Evolutionary conservation across 495 filamentous ascomycete genomes (phyloP), one percentile per base, ranked within the genome.

Genomic region (Cercophora newfieldiana): DNA sequence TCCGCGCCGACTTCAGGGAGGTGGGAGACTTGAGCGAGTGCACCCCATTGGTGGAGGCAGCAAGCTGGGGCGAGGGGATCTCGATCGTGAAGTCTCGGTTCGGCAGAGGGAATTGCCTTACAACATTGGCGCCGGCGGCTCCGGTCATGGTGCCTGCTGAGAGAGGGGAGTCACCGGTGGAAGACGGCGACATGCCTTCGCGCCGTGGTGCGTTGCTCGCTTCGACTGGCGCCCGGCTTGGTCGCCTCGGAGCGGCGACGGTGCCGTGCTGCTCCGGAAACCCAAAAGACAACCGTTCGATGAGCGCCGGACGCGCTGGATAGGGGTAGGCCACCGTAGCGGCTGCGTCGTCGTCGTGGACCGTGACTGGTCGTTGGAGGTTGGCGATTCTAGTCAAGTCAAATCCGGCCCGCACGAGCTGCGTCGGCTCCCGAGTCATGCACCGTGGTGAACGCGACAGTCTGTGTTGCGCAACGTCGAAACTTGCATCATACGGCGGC

Each of bases 11-110:
- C 64, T 83, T 83, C 67, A 82, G 68, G 25, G 75, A 69, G 60
- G 75, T 79, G 37, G 84, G 84, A 25, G 84, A 86, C 68, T 85
- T 85, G 61, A 85, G 72, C 54, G 77, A 56, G 64, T 76, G 75
- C 50, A 72, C 74, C 50, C 81, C 81, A 71, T 82, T 82, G 63
- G 71, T 51, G 59, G 68, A 69, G 56, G 78, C 67, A 31, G 69
- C 68, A 26, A 83, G 71, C 63, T 77, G 76, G 51, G 81, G 79
- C 58, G 79, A 79, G 48, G 79, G 75, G 25, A 82, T 76, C 59
- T 83, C 81, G 69, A 82, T 78, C 47, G 79, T 76, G 72, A 83
- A 83, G 54, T 83, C 80, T 57, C 81, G 74, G 28, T 75, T 79
- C 18, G 78, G 77, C 53, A 83, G 50, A 33, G 80, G 77, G 63